These are phyloP conservation scores for Leptodontidium sp. DNA, from an alignment of 2,329 filamentous ascomycete species.

Conservation along the genomic window DNA sequence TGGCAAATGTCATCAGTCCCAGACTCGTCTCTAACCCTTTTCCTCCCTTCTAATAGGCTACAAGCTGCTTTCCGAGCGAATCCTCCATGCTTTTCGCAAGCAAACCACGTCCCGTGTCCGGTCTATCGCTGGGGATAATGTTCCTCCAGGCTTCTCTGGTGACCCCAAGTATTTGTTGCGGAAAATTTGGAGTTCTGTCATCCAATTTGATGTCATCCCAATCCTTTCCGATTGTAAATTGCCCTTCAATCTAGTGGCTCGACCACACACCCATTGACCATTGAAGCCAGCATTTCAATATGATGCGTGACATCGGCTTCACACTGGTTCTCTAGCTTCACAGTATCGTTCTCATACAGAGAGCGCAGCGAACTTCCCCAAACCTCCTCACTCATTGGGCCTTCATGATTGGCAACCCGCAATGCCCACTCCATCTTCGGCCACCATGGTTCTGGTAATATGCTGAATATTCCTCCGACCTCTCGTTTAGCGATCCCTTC, in stretches of 20 bases:
- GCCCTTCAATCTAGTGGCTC: slow-evolving; percentile 36
- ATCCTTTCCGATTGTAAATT: not conserved
- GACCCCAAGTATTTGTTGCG: not conserved
- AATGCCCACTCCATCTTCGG: slow-evolving; percentile 46
- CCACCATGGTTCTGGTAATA: slow-evolving; percentile 45
- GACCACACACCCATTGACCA: slow-evolving; percentile 32
- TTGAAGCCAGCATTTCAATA: slow-evolving; percentile 41
- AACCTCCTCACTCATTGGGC: slow-evolving; percentile 40
- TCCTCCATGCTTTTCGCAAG: not conserved
- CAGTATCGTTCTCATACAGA: slow-evolving; percentile 4
- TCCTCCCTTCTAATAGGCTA: not conserved
- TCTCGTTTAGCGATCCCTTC: slow-evolving; percentile 71
- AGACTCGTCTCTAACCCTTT: not conserved
- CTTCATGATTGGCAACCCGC: slow-evolving; percentile 42
- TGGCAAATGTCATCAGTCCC: not conserved
- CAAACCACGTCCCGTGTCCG: not conserved
- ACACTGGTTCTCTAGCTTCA: slow-evolving; percentile 22
- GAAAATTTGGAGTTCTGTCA: not conserved
- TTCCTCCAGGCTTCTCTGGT: not conserved
- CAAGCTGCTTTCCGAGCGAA: not conserved
- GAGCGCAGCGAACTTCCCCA: slow-evolving; percentile 39
- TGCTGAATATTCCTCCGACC: slow-evolving; percentile 60
- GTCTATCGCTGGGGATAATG: not conserved
- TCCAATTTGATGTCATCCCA: not conserved
- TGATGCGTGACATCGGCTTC: slow-evolving; percentile 35